Conservation (phyloP, 2,329 filamentous ascomycete species). For the Cytospora piceae region DNA sequence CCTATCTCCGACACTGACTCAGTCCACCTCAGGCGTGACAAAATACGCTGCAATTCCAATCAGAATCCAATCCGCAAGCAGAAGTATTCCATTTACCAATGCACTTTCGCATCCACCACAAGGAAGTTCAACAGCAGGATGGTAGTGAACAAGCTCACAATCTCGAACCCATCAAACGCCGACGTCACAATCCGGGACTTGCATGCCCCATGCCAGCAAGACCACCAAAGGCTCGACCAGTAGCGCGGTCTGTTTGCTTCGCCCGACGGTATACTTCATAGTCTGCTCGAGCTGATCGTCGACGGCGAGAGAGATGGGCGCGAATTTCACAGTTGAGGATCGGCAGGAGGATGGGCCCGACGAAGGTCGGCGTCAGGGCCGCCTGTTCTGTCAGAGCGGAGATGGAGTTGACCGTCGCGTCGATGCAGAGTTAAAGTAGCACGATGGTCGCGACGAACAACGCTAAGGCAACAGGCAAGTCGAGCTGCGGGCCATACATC, state of each 20-base stretch:
- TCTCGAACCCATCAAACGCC: slow-evolving; percentile 18
- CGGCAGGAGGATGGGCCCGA: slow-evolving; percentile 17
- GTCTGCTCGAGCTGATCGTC: slow-evolving; percentile 21
- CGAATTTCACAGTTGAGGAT: slow-evolving; percentile 21
- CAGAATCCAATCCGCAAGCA: slow-evolving; percentile 21
- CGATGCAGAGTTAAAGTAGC: slow-evolving; percentile 22
- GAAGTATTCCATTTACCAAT: slow-evolving; percentile 19
- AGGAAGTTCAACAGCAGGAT: slow-evolving; percentile 21
- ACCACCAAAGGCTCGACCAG: slow-evolving; percentile 19
- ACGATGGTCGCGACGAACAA: slow-evolving; percentile 14
- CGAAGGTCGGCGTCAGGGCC: slow-evolving; percentile 16
- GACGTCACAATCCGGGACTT: slow-evolving; percentile 11
- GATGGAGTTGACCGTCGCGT: slow-evolving; percentile 15
- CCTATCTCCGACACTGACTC: not conserved
- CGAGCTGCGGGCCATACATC: slow-evolving; percentile 7
- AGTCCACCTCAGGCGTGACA: slow-evolving; percentile 5
- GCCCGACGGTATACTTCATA: slow-evolving; percentile 18
- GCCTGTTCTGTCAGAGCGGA: slow-evolving; percentile 16
- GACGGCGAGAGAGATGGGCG: slow-evolving; percentile 9
- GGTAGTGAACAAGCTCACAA: slow-evolving; percentile 18
- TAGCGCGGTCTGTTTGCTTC: slow-evolving; percentile 21
- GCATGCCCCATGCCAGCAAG: slow-evolving; percentile 10
- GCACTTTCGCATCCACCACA: slow-evolving; percentile 17
- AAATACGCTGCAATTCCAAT: slow-evolving; percentile 23
- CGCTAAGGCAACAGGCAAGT: slow-evolving; percentile 5